These are phyloP conservation scores for Pugionium dolabratum DNA, from an alignment of 345 rosid genomes.

Conservation along the genomic window DNA sequence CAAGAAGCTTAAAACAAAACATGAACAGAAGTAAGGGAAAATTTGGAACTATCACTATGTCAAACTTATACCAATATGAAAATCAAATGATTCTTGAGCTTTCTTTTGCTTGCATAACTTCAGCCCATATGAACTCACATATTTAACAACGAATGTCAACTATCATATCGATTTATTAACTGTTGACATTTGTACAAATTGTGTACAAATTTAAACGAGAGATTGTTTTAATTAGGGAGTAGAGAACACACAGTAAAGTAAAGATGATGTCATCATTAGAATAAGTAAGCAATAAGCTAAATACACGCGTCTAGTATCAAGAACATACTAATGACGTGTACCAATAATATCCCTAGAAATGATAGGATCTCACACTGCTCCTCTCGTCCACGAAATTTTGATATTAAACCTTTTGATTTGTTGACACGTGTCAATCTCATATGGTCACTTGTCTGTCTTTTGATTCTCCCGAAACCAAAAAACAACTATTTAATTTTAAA, in stretches of 20 bases:
- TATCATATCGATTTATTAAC: no score
- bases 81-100: slow-evolving; percentile 21
- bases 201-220: no score
- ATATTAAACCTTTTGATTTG: slow-evolving; percentile 50
- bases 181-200: no score
- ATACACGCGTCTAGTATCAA: not conserved
- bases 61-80: not conserved
- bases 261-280: slow-evolving; percentile 5
- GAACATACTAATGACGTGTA: slow-evolving; percentile 49
- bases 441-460: slow-evolving; percentile 27
- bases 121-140: not conserved
- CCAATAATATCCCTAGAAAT: slow-evolving; percentile 59
- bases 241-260: not conserved
- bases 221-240: no score
- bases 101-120: not conserved
- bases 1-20: slow-evolving; percentile 62
- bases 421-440: slow-evolving; percentile 56
- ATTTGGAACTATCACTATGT: slow-evolving; percentile 7
- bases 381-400: slow-evolving; percentile 88
- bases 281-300: not conserved
- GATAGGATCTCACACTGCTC: slow-evolving; percentile 67
- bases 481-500: slow-evolving; percentile 25
- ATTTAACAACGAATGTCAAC: no score
- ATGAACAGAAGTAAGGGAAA: not conserved
- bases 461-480: slow-evolving; percentile 33